A percentile compares a stretch with the other conserved stretches of the same genome.
Evolutionary conservation across 768 basidiomycete genomes (phyloP).

Genomic region (Termitomyces sp.): DNA sequence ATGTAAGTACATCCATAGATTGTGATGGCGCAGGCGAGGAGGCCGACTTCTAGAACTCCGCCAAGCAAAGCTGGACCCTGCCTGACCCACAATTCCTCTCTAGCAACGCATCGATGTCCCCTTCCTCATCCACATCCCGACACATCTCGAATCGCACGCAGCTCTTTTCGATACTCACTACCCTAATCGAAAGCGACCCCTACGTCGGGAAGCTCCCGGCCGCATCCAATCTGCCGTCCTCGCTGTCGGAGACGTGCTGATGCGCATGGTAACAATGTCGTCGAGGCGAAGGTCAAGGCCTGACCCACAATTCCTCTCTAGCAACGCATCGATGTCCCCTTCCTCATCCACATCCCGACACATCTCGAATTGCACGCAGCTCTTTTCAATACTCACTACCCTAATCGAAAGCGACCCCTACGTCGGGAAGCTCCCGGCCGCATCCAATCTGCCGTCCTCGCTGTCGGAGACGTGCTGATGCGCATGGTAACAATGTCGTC

Average conservation of each 20-base stretch:
- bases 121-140: slow-evolving; percentile 39
- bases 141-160: slow-evolving; percentile 27
- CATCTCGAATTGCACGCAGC: slow-evolving; percentile 29
- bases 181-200: slow-evolving; percentile 43
- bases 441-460: slow-evolving; percentile 34
- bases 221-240: slow-evolving; percentile 38
- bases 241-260: slow-evolving; percentile 34
- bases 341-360: slow-evolving; percentile 36
- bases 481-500: slow-evolving; percentile 38
- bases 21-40: slow-evolving; percentile 45
- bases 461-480: slow-evolving; percentile 34
- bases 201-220: slow-evolving; percentile 42
- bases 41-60: slow-evolving; percentile 46
- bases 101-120: slow-evolving; percentile 27
- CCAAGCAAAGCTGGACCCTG: slow-evolving; percentile 45
- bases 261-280: slow-evolving; percentile 36
- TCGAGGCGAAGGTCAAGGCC: slow-evolving; percentile 42
- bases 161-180: slow-evolving; percentile 46
- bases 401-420: slow-evolving; percentile 46
- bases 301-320: slow-evolving; percentile 15
- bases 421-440: slow-evolving; percentile 41
- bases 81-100: slow-evolving; percentile 16
- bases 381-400: slow-evolving; percentile 46
- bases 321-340: slow-evolving; percentile 30
- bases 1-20: too few species aligned